A percentile compares a stretch with the other conserved stretches of the same genome.
Evolutionary conservation across 2,329 filamentous ascomycete species (phyloP).

Genomic region (Alternaria infectoria): DNA sequence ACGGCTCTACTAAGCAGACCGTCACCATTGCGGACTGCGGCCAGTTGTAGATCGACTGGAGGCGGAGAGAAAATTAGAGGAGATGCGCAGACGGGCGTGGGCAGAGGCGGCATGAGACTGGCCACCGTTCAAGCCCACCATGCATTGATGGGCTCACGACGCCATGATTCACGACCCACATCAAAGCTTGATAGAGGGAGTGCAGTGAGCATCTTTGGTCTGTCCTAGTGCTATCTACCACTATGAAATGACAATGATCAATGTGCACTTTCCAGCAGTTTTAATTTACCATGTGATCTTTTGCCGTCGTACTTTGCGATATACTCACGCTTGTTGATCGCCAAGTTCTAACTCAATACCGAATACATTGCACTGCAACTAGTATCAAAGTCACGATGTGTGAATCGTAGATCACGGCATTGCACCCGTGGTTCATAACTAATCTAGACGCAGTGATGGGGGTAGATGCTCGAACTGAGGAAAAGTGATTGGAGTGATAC

Average conservation of each 20-base stretch:
- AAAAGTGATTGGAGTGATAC: background rate
- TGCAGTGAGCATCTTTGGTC: constrained; percentile 4
- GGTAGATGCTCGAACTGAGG: background rate
- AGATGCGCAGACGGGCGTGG: background rate
- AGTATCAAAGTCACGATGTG: background rate
- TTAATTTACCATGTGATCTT: background rate
- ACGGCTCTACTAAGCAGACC: constrained; percentile 27
- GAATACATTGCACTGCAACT: background rate
- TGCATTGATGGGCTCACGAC: background rate
- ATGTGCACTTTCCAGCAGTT: constrained; percentile 1
- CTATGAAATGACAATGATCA: constrained; percentile 23
- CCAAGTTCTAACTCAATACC: background rate
- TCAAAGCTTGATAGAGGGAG: constrained; percentile 10
- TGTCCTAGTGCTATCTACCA: constrained; percentile 20
- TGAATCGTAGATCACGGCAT: background rate
- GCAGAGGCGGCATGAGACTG: background rate
- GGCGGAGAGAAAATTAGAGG: background rate
- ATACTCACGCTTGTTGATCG: background rate
- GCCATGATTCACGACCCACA: constrained; percentile 12
- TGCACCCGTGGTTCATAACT: background rate
- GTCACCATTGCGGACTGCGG: constrained; percentile 34
- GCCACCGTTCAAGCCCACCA: background rate
- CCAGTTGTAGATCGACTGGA: constrained; percentile 22
- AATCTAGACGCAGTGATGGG: background rate
- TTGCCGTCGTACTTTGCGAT: background rate